These are phyloP conservation scores for Acorus gramineus DNA, from an alignment of 106 monocot genomes.

Conservation along the genomic window DNA sequence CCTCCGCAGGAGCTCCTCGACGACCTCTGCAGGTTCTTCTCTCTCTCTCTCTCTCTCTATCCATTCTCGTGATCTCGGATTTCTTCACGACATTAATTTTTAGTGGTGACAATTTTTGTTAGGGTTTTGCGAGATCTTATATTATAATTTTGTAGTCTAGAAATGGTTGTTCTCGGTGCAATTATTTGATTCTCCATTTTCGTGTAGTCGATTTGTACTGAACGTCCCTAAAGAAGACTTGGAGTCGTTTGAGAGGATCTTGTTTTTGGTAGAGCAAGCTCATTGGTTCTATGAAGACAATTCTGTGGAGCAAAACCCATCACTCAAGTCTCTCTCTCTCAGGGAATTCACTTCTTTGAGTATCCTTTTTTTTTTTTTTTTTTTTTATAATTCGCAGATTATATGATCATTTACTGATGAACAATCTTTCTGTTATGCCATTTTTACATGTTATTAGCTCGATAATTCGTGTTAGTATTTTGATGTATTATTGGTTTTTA, in stretches of 20 bases:
- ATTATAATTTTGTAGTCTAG: background rate
- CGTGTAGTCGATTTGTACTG: slow-evolving; percentile 77
- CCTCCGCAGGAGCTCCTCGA: slow-evolving; percentile 89
- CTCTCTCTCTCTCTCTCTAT: background rate
- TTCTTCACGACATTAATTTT: background rate
- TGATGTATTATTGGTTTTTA: background rate
- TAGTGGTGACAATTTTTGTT: background rate
- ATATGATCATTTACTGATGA: background rate
- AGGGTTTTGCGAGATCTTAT: too few relatives aligned
- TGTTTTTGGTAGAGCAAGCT: slow-evolving; percentile 92
- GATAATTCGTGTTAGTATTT: background rate
- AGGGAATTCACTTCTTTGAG: slow-evolving; percentile 84
- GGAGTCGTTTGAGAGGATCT: slow-evolving; percentile 95
- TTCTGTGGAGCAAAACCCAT: slow-evolving; percentile 89
- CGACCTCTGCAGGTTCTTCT: slow-evolving; percentile 79
- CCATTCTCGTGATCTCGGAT: background rate
- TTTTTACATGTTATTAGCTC: too few relatives aligned
- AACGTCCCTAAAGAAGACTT: slow-evolving; percentile 96
- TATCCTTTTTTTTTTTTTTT: slow-evolving; percentile 28
- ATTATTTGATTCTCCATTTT: background rate
- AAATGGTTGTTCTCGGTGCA: background rate
- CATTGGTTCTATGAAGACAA: slow-evolving; percentile 99
- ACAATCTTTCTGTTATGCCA: too few relatives aligned
- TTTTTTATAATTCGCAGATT: background rate
- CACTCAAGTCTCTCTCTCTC: slow-evolving; percentile 84